Evolutionary conservation across 345 rosid species (phyloP), one percentile per base, ranked within the genome.

Genomic region (Noccaea bulbosa): DNA sequence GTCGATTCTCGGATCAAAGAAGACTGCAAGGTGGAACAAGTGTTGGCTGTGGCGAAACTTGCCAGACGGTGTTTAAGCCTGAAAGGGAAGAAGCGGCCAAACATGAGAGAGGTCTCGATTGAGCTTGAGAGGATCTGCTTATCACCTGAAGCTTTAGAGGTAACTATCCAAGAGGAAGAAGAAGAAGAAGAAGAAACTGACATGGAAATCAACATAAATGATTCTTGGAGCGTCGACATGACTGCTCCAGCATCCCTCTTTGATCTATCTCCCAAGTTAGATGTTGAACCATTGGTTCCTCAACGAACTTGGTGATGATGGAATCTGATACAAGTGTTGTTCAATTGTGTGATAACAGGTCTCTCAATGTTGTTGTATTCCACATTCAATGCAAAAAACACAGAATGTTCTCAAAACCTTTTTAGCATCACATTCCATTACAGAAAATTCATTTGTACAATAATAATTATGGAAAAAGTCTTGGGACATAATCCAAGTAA

Each of bases 61-160:
- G 85, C 77, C 0, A 69, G 46, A 43, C 69, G 73, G 41, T 83
- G 84, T 52, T 71, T 85, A 45, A 44, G 39, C 55, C 24, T 72
- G 8, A 75, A 69, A 52, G 83, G 85, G n/a, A 74, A 57, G 32
- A 66, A 77, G 22, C 70, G 80, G 32, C 86, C 86, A 15, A 44
- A 65, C 11, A 85, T 83, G 89, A 83, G 76, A 49, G 67, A 79
- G 50, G 86, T 78, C 5, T 49, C 58, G 0, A 51, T n/a, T 61
- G 81, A 78, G 39, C 65, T 83, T 7, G 81, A 73, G 57, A 62
- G 47, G 44, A 75, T 68, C 38, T 57, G 64, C 22, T 68, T 74
- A 35, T 62, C 69, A 7, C 65, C 34, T 47, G 38, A 44, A 30
- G 58, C 52, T 37, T 9, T 66, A 32, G 46, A 65, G 37, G 62